Evolutionary conservation across 345 rosid genomes (phyloP).

Genomic region (Eucalyptus victrix): DNA sequence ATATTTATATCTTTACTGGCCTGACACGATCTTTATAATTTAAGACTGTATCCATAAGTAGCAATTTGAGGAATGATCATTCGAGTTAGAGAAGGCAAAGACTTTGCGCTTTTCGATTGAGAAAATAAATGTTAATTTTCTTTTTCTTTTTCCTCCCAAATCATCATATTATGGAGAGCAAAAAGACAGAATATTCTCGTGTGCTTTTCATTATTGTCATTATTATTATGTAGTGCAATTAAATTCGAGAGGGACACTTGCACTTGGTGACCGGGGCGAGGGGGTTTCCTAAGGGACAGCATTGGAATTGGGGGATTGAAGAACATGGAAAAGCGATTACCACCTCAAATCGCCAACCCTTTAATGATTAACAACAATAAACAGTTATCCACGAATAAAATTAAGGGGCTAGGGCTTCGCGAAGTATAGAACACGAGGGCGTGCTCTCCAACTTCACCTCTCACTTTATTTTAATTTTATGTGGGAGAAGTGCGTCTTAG

Average conservation of each 20-base stretch:
- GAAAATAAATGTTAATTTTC: background rate
- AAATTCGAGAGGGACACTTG: background rate
- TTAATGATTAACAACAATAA: background rate
- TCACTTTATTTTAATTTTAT: background rate
- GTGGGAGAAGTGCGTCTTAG: background rate
- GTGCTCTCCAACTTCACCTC: background rate
- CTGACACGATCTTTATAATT: background rate
- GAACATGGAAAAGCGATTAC: conserved; percentile 1
- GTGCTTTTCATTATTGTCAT: background rate
- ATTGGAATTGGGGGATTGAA: background rate
- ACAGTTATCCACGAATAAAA: background rate
- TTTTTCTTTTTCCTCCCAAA: background rate
- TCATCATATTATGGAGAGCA: background rate
- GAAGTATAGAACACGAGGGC: conserved; percentile 5
- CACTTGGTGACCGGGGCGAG: background rate
- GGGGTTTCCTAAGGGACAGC: background rate
- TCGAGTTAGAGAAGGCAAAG: background rate
- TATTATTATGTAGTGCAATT: background rate
- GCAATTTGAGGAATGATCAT: background rate
- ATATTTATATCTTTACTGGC: background rate
- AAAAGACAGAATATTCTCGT: background rate
- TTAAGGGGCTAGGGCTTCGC: background rate
- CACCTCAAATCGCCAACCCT: conserved; percentile 1
- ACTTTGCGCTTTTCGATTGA: background rate
- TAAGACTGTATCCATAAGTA: background rate